Conservation (phyloP, 768 basidiomycete genomes). For the Paxillus involutus region DNA sequence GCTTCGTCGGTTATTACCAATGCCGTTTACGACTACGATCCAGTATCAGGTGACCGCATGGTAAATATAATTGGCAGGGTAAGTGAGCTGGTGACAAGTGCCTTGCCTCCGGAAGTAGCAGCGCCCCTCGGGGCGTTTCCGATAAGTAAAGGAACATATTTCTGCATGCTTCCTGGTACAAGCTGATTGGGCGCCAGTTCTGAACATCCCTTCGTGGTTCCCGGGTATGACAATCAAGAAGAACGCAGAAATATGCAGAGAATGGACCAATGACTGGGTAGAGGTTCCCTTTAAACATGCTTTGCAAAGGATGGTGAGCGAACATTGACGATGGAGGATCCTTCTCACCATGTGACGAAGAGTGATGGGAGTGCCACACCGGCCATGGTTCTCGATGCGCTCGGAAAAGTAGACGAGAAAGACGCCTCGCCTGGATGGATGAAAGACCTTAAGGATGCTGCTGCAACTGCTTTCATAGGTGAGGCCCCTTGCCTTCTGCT, state of each 20-base stretch:
- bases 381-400: slow-evolving; percentile 17
- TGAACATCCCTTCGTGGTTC: slow-evolving; percentile 18
- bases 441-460: slow-evolving; percentile 13
- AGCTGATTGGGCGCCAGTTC: slow-evolving; percentile 8
- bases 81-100: not conserved
- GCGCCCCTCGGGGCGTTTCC: slow-evolving; percentile 14
- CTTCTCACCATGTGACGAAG: not conserved
- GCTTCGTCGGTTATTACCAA: slow-evolving; percentile 27
- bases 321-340: not conserved
- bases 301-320: slow-evolving; percentile 26
- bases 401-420: not conserved
- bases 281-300: slow-evolving; percentile 28
- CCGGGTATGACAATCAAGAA: slow-evolving; percentile 17
- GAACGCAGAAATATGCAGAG: slow-evolving; percentile 3
- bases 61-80: slow-evolving; percentile 10
- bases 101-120: slow-evolving; percentile 8
- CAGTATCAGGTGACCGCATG: slow-evolving; percentile 11
- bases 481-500: not conserved
- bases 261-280: slow-evolving; percentile 10
- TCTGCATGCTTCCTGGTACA: not conserved
- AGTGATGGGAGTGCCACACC: slow-evolving; percentile 9
- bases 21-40: slow-evolving; percentile 19
- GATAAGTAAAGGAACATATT: slow-evolving; percentile 1
- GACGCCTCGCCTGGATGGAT: not conserved
- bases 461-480: slow-evolving; percentile 17